Evolutionary conservation across 2,329 filamentous ascomycete species (phyloP).

Genomic region (Stylonectria norvegica): DNA sequence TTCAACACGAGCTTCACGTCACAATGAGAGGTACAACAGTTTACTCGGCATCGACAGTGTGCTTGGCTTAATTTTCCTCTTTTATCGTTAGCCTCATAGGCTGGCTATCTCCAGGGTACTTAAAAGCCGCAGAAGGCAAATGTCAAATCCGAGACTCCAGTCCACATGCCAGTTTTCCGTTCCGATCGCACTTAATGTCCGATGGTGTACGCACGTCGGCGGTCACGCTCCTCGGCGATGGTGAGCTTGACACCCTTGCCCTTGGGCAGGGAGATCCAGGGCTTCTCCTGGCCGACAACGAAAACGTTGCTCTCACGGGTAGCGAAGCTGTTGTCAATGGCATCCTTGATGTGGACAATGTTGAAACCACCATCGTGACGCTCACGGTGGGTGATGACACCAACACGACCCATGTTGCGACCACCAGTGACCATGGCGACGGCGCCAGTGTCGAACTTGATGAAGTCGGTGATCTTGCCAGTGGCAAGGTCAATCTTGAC

Average conservation of each 20-base stretch:
- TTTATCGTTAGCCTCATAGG: conserved; percentile 35
- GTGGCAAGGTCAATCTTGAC: conserved; percentile 98
- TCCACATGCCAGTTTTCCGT: conserved; percentile 35
- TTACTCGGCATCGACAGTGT: conserved; percentile 23
- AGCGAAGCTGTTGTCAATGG: conserved; percentile 99
- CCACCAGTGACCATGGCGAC: conserved; percentile 99
- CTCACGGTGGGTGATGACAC: conserved; percentile 99
- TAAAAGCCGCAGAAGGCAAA: conserved; percentile 33
- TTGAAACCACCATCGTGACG: conserved; percentile 99
- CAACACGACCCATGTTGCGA: conserved; percentile 99
- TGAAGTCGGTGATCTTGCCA: conserved; percentile 97
- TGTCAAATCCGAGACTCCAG: conserved; percentile 41
- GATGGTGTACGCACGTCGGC: conserved; percentile 69
- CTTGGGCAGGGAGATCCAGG: conserved; percentile 99
- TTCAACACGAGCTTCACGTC: too few species aligned
- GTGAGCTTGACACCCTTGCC: conserved; percentile 99
- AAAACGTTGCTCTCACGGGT: conserved; percentile 99
- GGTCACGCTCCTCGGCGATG: conserved; percentile 98
- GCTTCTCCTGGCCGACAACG: conserved; percentile 97
- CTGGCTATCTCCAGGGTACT: conserved; percentile 35
- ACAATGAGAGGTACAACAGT: not conserved
- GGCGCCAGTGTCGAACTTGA: conserved; percentile 97
- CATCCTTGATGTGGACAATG: conserved; percentile 99
- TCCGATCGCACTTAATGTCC: conserved; percentile 45
- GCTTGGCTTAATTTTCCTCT: conserved; percentile 35